phyloP scores from a whole-genome alignment of 1,139 yeast species.

The Cylindricascospora bacillispora region DNA sequence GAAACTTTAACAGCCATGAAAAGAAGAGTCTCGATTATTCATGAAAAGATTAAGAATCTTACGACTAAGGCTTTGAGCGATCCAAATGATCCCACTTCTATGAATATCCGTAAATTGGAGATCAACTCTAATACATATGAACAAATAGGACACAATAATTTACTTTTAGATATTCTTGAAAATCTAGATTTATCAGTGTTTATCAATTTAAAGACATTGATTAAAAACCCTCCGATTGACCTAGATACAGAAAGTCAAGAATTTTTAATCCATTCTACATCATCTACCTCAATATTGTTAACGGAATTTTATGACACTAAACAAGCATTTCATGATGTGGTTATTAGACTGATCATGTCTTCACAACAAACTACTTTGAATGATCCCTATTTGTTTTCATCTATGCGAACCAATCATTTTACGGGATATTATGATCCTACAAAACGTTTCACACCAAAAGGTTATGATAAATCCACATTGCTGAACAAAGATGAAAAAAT shows the following conservation, averaged over 20 bases:
- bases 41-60: conserved; percentile 8
- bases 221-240: conserved; percentile 6
- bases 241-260: conserved; percentile 22
- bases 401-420: conserved; percentile 40
- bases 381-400: conserved; percentile 61
- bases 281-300: conserved; percentile 30
- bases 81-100: conserved; percentile 6
- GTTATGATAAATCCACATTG: conserved; percentile 4
- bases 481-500: conserved; percentile 31
- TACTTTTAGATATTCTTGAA: conserved; percentile 16
- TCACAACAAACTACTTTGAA: conserved; percentile 58
- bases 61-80: conserved; percentile 5
- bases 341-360: conserved; percentile 50
- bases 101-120: conserved; percentile 14
- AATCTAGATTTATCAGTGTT: conserved; percentile 19
- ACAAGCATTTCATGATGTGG: conserved; percentile 56
- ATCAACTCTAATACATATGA: conserved; percentile 20
- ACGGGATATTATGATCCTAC: conserved; percentile 30
- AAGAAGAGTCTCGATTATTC: conserved; percentile 11
- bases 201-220: conserved; percentile 11
- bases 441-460: conserved; percentile 1
- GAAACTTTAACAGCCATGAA: conserved; percentile 17
- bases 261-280: conserved; percentile 21
- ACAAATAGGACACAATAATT: conserved; percentile 15
- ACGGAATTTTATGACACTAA: conserved; percentile 65